Conservation (phyloP, 495 filamentous ascomycete species). For the Entonaema liquescens region DNA sequence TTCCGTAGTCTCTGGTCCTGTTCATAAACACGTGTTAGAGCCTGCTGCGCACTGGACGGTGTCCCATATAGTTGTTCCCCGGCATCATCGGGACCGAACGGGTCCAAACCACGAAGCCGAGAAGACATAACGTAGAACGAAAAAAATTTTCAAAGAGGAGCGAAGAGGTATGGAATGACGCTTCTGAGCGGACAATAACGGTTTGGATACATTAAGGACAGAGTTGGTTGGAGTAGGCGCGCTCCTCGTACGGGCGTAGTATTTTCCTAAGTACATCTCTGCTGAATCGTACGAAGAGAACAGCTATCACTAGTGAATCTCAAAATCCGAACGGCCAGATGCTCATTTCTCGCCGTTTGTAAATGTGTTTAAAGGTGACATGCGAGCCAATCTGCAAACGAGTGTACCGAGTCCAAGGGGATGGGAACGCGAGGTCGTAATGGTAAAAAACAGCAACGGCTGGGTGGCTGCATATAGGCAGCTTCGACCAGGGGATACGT, state of each 20-base stretch:
- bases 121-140: constrained; percentile 48
- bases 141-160: constrained; percentile 1
- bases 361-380: constrained; percentile 7
- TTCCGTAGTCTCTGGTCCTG: constrained; percentile 62
- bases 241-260: constrained; percentile 27
- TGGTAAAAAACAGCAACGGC: constrained; percentile 30
- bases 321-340: constrained; percentile 13
- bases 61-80: constrained; percentile 35
- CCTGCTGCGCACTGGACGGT: constrained; percentile 59
- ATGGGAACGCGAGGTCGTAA: constrained; percentile 31
- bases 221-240: constrained; percentile 17
- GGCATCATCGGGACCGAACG: constrained; percentile 33
- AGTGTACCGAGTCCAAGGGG: constrained; percentile 39
- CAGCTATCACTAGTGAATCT: constrained; percentile 1
- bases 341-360: constrained; percentile 27
- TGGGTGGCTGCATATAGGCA: constrained; percentile 41
- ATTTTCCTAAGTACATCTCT: constrained; percentile 30
- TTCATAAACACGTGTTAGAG: constrained; percentile 64
- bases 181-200: constrained; percentile 18
- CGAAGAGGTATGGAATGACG: constrained; percentile 20
- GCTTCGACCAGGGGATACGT: constrained; percentile 34
- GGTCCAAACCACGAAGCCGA: constrained; percentile 39
- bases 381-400: constrained; percentile 35
- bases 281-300: constrained; percentile 15
- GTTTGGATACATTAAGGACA: constrained; percentile 15